A percentile compares a stretch with the other conserved stretches of the same genome.
These are phyloP conservation scores for Puccinia coronata DNA, from an alignment of 1,284 basidiomycete genomes.

Conservation along the genomic window DNA sequence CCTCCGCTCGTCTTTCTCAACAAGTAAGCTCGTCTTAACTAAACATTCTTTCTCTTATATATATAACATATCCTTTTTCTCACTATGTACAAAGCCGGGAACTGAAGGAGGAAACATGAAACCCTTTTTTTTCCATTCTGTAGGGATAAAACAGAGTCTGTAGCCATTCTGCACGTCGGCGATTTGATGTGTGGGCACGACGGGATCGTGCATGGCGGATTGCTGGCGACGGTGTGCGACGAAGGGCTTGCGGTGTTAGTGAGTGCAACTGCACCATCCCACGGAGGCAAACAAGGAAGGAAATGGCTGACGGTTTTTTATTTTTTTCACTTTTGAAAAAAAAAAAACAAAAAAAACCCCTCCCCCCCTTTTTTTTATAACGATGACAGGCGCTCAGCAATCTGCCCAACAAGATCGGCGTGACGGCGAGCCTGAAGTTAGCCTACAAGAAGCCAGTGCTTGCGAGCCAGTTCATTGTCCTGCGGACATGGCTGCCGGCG, in stretches of 20 bases:
- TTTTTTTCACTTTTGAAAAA: no score
- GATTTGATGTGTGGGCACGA: conserved; percentile 82
- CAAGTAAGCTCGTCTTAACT: conserved; percentile 54
- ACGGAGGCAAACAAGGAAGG: conserved; percentile 43
- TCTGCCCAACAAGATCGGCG: conserved; percentile 34
- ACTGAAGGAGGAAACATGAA: background rate
- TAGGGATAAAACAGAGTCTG: conserved; percentile 70
- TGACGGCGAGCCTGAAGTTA: conserved; percentile 65
- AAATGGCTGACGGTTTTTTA: no score
- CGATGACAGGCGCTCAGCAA: conserved; percentile 20
- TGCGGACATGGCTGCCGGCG: background rate
- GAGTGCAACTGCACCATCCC: no score
- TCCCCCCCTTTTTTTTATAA: background rate
- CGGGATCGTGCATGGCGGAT: conserved; percentile 88
- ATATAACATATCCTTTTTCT: background rate
- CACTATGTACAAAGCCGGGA: background rate
- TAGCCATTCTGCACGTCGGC: conserved; percentile 77
- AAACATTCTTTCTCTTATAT: no score
- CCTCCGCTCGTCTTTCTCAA: conserved; percentile 73
- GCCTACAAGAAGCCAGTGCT: conserved; percentile 77
- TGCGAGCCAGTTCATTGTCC: conserved; percentile 68
- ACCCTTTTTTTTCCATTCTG: background rate
- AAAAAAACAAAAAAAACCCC: no score
- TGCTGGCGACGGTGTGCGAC: conserved; percentile 85
- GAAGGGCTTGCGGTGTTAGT: conserved; percentile 81